Conservation (phyloP, 2,329 filamentous ascomycete genomes). For the Fonsecaea pedrosoi region DNA sequence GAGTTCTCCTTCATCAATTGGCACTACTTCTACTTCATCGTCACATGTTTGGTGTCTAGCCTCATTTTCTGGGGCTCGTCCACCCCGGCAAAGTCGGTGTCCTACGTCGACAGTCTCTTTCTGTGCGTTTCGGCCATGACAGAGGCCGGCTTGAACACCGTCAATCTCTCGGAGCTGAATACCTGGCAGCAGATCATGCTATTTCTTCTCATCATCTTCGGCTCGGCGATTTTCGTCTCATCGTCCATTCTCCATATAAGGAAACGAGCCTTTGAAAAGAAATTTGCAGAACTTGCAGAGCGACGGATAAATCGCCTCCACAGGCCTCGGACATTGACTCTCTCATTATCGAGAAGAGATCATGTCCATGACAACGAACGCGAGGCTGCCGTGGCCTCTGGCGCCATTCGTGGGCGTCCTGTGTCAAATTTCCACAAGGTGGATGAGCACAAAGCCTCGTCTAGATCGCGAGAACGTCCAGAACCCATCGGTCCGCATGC, state of each 20-base stretch:
- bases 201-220: slow-evolving; percentile 56
- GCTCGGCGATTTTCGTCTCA: slow-evolving; percentile 56
- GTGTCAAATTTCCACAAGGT: slow-evolving; percentile 14
- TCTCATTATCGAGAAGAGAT: slow-evolving; percentile 27
- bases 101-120: slow-evolving; percentile 56
- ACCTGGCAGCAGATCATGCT: slow-evolving; percentile 57
- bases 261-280: slow-evolving; percentile 45
- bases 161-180: slow-evolving; percentile 56
- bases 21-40: slow-evolving; percentile 55
- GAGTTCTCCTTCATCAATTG: slow-evolving; percentile 49
- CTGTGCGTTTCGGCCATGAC: slow-evolving; percentile 57
- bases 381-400: slow-evolving; percentile 30
- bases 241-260: slow-evolving; percentile 53
- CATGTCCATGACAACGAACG: slow-evolving; percentile 8
- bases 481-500: neutral
- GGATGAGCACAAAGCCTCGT: slow-evolving; percentile 8
- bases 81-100: slow-evolving; percentile 51
- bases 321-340: slow-evolving; percentile 22
- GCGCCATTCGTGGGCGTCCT: slow-evolving; percentile 28
- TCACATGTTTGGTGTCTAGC: slow-evolving; percentile 51
- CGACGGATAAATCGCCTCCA: slow-evolving; percentile 18
- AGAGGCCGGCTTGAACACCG: slow-evolving; percentile 54
- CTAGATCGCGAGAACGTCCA: neutral
- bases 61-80: slow-evolving; percentile 57
- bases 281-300: slow-evolving; percentile 35